Evolutionary conservation across 176 grass and related monocot species (phyloP).

Genomic region (Tuctoria greenei): DNA sequence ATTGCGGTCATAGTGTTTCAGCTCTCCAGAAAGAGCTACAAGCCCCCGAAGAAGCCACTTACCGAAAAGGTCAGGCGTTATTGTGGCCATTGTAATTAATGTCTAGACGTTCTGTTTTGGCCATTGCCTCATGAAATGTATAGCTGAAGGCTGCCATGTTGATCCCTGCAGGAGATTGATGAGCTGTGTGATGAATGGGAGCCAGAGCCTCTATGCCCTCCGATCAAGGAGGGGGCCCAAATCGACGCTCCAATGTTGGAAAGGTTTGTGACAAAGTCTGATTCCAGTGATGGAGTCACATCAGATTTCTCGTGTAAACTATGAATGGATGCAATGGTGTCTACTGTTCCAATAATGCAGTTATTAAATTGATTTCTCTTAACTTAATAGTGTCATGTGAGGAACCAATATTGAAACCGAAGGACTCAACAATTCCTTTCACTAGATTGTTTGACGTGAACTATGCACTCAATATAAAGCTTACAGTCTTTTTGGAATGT

Average conservation of each 20-base stretch:
- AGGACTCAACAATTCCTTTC: neutral
- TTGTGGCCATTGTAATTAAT: conserved; percentile 16
- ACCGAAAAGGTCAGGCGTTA: conserved; percentile 69
- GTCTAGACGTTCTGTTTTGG: neutral
- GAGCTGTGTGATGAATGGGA: conserved; percentile 94
- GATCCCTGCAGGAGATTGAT: conserved; percentile 75
- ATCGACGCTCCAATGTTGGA: conserved; percentile 60
- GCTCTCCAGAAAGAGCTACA: conserved; percentile 95
- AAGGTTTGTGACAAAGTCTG: conserved; percentile 61
- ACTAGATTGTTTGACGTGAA: neutral
- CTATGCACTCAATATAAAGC: neutral
- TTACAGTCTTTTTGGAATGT: too few relatives aligned
- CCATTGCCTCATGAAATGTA: conserved; percentile 26
- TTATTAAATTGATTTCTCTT: conserved; percentile 3
- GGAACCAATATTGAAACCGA: neutral
- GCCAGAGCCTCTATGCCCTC: conserved; percentile 81
- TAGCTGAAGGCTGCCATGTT: conserved; percentile 29
- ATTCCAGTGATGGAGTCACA: neutral
- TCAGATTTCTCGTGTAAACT: conserved; percentile 5
- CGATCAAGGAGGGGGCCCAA: conserved; percentile 55
- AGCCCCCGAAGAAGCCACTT: conserved; percentile 87
- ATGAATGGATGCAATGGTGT: neutral
- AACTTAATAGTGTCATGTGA: neutral
- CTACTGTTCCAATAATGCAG: neutral
- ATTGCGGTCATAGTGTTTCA: conserved; percentile 85